Base-by-base conservation (phyloP, 148 eudicot genomes). In the Rhododendron williamsianum region DNA sequence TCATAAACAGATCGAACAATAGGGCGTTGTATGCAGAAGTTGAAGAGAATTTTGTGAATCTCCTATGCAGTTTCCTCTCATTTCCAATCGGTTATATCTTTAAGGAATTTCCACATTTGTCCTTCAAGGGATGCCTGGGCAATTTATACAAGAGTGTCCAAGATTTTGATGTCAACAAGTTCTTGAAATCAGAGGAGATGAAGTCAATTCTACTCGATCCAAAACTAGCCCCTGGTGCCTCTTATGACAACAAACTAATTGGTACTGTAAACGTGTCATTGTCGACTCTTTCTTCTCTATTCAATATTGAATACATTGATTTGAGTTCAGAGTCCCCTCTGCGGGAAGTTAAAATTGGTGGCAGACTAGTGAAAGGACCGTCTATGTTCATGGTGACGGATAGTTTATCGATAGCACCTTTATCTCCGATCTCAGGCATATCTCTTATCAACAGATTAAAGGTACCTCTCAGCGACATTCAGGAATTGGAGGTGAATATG, bases 161-260 rank as follows among this genome's bases (percentile, higher is more conserved):
- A 8, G 18, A 33, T 46, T 8, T 49, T 2, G 83, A 65, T 9
- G 58, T 56, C 23, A 46, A 49, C 23, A 46, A 67, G 25, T 78
- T 67, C 23, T 65, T 85, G 35, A 25, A 67, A 45, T 78, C 83
- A 33, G 60, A 79, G 46, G 46, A 78, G 12, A 85, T 78, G 76
- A 85, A 85, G 87, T 78, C 10, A 46, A 78, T 6, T 78, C 49
- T 85, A 48, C 27, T 85, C 21, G 35, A 80, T 41, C 81, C 87
- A 79, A 85, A 58, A 67, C 23, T 85, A 35, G 78, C 87, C 45
- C 87, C 83, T 15, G 87, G 87, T 27, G 60, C 80, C 69, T 21
- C 87, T 65, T 48, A 1, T 46, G 8, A 6, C 16, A 84, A 78
- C 27, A 56, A 80, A 33, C 36, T 85, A 11, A 19, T 80, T 80